Conservation (phyloP, 805 yeast species). For the Wickerhamiella alocasiicola region DNA sequence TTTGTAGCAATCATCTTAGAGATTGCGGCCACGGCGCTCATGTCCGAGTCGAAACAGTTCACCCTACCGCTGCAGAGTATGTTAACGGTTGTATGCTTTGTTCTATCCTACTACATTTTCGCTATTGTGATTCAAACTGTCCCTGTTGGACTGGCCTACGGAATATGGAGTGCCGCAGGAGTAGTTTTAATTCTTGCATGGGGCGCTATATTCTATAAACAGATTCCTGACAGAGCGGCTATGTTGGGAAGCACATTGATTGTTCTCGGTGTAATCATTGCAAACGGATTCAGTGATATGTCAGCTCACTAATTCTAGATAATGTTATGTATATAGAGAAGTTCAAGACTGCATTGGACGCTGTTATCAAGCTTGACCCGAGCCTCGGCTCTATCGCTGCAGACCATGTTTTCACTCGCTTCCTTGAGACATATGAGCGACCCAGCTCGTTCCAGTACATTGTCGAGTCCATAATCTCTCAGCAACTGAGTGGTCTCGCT, state of each 20-base stretch:
- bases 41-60: slow-evolving; percentile 8
- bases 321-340: slow-evolving; percentile 4
- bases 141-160: slow-evolving; percentile 10
- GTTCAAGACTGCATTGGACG: slow-evolving; percentile 16
- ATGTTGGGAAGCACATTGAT: slow-evolving; percentile 6
- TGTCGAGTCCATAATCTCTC: slow-evolving; percentile 24
- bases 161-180: slow-evolving; percentile 11
- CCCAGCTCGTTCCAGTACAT: slow-evolving; percentile 20
- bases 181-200: slow-evolving; percentile 3
- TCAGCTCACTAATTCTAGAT: too few relatives aligned
- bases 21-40: slow-evolving; percentile 6
- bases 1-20: slow-evolving; percentile 7
- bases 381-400: slow-evolving; percentile 13
- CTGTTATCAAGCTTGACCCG: slow-evolving; percentile 20
- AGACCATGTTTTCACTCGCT: slow-evolving; percentile 16
- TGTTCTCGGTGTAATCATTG: slow-evolving; percentile 8
- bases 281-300: slow-evolving; percentile 10
- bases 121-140: slow-evolving; percentile 4
- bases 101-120: slow-evolving; percentile 6
- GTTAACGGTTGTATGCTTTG: slow-evolving; percentile 4
- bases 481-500: slow-evolving; percentile 48
- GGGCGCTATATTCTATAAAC: slow-evolving; percentile 8
- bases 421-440: slow-evolving; percentile 8
- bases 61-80: slow-evolving; percentile 1
- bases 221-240: slow-evolving; percentile 8